A percentile compares a stretch with the other conserved stretches of the same genome.
Conservation (phyloP, 108 stramenopile species). For the Stephanodiscus triporus region DNA sequence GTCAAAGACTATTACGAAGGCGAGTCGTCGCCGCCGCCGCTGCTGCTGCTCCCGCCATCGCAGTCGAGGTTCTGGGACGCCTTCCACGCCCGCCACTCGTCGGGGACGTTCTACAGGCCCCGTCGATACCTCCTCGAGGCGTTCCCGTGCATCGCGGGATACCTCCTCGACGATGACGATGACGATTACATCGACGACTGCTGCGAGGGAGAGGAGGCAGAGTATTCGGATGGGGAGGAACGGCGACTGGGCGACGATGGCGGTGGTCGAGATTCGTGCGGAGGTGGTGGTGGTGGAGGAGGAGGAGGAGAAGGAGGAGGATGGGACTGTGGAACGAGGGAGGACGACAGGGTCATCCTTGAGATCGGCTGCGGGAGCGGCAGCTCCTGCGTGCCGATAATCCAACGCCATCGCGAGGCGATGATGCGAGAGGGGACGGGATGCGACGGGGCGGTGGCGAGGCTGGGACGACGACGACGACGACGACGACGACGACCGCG, state of each 20-base stretch:
- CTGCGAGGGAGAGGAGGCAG: neutral
- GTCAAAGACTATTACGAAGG: neutral
- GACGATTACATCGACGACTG: neutral
- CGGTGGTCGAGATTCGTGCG: neutral
- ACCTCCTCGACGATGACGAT: neutral
- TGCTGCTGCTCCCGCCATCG: conserved; percentile 12
- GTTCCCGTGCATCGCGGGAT: conserved; percentile 35
- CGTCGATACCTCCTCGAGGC: conserved; percentile 36
- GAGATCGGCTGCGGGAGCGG: conserved; percentile 53
- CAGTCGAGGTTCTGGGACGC: conserved; percentile 37
- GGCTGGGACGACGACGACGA: neutral
- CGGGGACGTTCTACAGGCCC: conserved; percentile 41
- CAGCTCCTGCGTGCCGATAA: conserved; percentile 43
- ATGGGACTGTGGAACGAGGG: neutral
- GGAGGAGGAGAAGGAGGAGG: neutral
- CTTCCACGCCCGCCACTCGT: conserved; percentile 29
- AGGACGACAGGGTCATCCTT: conserved; percentile 19
- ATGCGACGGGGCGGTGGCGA: no score
- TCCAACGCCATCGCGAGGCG: conserved; percentile 13
- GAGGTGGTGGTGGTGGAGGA: neutral
- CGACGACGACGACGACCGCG: no score
- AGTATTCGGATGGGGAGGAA: conserved; percentile 4
- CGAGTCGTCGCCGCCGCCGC: neutral
- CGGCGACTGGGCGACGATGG: neutral
- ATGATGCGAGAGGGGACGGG: neutral